Conservation (phyloP, 1,284 basidiomycete genomes). For the Moniliella sp. region DNA sequence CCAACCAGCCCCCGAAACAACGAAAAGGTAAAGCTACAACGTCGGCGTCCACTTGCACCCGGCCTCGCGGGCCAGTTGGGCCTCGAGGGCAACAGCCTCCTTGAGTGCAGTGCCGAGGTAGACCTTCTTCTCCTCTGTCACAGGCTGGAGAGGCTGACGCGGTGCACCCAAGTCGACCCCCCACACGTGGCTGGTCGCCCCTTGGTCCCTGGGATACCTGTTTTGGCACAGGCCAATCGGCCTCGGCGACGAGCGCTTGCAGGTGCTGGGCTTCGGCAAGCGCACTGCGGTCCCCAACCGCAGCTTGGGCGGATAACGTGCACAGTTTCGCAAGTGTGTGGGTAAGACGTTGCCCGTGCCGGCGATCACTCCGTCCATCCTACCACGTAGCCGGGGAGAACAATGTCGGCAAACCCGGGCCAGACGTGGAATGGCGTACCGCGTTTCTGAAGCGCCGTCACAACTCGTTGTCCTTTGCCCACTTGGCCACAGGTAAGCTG, state of each 20-base stretch:
- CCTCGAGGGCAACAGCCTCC: too few species aligned
- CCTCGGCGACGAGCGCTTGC: conserved; percentile 56
- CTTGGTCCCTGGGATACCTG: conserved; percentile 62
- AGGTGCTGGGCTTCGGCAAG: conserved; percentile 51
- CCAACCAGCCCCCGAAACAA: too few species aligned
- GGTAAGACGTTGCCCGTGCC: conserved; percentile 32
- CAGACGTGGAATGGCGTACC: conserved; percentile 38
- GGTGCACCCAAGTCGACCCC: conserved; percentile 53
- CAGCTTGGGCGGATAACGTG: conserved; percentile 40
- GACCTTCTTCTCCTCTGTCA: conserved; percentile 41
- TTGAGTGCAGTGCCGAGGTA: too few species aligned
- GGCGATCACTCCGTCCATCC: conserved; percentile 11
- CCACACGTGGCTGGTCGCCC: conserved; percentile 48
- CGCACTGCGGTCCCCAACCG: conserved; percentile 4
- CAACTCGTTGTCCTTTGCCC: conserved; percentile 63
- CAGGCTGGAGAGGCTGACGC: conserved; percentile 51
- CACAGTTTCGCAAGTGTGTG: conserved; percentile 47
- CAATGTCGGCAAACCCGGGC: conserved; percentile 9
- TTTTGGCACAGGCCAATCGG: conserved; percentile 58
- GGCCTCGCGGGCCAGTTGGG: too few species aligned
- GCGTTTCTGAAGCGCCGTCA: background rate
- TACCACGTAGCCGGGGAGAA: conserved; percentile 9
- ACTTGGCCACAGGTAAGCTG: conserved; percentile 59
- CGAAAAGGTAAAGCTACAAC: too few species aligned
- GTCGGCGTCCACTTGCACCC: too few species aligned